A percentile compares a stretch with the other conserved stretches of the same genome.
Conservation (phyloP, 345 rosid genomes). For the Hibiscus syriacus region DNA sequence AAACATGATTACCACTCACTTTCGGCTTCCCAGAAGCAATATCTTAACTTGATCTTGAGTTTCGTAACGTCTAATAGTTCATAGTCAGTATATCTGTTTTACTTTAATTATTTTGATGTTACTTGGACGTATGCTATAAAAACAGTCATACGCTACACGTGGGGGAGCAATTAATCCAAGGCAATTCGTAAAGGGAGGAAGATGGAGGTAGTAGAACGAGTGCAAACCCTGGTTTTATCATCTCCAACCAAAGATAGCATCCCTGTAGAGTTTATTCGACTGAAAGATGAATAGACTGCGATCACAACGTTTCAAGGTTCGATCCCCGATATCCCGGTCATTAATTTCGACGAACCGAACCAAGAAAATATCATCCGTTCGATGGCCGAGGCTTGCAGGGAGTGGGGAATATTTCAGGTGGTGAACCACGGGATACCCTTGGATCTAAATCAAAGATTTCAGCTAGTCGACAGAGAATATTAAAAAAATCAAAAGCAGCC, state of each 20-base stretch:
- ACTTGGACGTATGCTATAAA: background rate
- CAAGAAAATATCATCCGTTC: constrained; percentile 15
- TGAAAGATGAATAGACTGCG: constrained; percentile 63
- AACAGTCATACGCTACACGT: background rate
- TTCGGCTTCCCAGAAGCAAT: too few relatives aligned
- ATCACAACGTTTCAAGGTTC: constrained; percentile 50
- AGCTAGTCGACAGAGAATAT: constrained; percentile 51
- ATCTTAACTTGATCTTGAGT: too few relatives aligned
- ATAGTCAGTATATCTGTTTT: too few relatives aligned
- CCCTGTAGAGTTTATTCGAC: constrained; percentile 57
- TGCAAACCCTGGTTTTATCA: constrained; percentile 39
- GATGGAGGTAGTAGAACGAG: constrained; percentile 47
- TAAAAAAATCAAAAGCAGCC: too few relatives aligned
- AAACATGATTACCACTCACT: too few relatives aligned
- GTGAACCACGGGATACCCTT: constrained; percentile 51
- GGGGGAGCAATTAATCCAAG: background rate
- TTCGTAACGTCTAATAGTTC: too few relatives aligned
- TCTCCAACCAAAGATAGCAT: constrained; percentile 26
- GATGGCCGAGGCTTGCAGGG: constrained; percentile 28
- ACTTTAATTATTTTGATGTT: background rate
- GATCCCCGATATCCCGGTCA: constrained; percentile 36
- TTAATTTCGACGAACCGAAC: constrained; percentile 34
- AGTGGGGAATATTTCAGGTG: constrained; percentile 65
- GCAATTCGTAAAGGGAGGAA: too few relatives aligned
- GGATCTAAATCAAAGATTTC: constrained; percentile 35